Base-by-base conservation (phyloP, 176 grass and related monocot genomes). In the Eleusine indica region DNA sequence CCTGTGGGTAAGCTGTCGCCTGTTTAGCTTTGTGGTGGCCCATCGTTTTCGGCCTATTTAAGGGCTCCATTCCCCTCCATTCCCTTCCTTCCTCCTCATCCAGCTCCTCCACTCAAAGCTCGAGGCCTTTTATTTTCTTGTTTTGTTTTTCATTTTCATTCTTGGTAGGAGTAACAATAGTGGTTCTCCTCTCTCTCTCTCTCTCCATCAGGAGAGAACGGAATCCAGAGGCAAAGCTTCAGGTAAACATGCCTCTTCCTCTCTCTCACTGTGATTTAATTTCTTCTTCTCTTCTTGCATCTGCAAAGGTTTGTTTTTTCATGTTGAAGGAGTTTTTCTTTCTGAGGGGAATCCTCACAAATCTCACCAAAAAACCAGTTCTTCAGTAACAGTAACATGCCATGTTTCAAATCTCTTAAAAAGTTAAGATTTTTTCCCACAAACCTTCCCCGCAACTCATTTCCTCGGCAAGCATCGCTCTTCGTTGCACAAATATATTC, bases 11-110 rank as follows among this genome's bases (percentile, higher is more conserved):
- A 19, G 54, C 54, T 58, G 54, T 58, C 54, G 54, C 58, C 58
- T 11, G 21, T 66, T 64, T 71, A 75, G 39, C 42, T 56, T 47
- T 73, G 88, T 79, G 88, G 88, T 74, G 75, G 66, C 75, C 74
- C 84, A 75, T 83, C 17, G 10, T 81, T 62, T 51, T 51, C 43
- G 54, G 79, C 21, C 86, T 93, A 97, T 91, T 89, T 93, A 89
- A 89, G 16, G 52, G 19, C 70, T 67, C 80, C 87, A 76, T 13
- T 83, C 88, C 72, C 56, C 49, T 77, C 58, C 70, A 14, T 41
- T 81, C 19, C 0, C 9, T 74, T 96, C 62, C 86, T 93, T 87
- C 87, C 84, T 80, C 69, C 68, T 51, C 88, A 79, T 79, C 79
- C 80, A 73, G 19, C 74, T 79, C 79, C 68, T 68, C 79, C 38